Evolutionary conservation across 192 early-diverging fungal species (phyloP).

Genomic region (Coemansia sp.): DNA sequence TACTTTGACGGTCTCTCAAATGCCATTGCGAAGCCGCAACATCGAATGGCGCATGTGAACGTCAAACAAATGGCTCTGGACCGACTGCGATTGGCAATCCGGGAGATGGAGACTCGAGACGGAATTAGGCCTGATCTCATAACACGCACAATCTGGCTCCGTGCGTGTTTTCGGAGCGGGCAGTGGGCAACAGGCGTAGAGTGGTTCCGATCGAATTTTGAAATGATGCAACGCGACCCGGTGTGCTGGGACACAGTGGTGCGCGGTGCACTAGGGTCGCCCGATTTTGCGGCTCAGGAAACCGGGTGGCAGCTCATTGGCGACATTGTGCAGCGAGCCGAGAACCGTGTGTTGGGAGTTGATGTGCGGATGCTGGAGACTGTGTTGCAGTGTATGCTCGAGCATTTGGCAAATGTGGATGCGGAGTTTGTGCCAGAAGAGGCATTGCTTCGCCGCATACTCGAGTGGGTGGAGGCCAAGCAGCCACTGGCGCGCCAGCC

Average conservation of each 20-base stretch:
- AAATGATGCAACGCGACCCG: conserved; percentile 10
- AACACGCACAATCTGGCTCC: conserved; percentile 44
- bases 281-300: conserved; percentile 9
- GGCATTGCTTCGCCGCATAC: conserved; percentile 5
- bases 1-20: conserved; percentile 35
- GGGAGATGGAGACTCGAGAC: conserved; percentile 21
- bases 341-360: background rate
- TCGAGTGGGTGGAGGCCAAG: conserved; percentile 21
- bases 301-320: conserved; percentile 34
- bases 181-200: conserved; percentile 18
- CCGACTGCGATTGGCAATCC: conserved; percentile 9
- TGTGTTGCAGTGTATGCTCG: conserved; percentile 20
- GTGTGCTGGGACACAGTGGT: conserved; percentile 42
- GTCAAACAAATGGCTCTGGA: background rate
- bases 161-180: conserved; percentile 37
- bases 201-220: conserved; percentile 19
- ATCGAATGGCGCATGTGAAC: background rate
- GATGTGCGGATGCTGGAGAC: conserved; percentile 39
- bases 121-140: conserved; percentile 21
- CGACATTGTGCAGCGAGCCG: conserved; percentile 15
- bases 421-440: conserved; percentile 11
- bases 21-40: background rate
- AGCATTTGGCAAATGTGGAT: background rate
- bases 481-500: conserved; percentile 17
- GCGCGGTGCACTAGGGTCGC: conserved; percentile 22